These are phyloP conservation scores for Hyaloperonospora arabidopsidis DNA, from an alignment of 352 stramenopile species.

Conservation along the genomic window DNA sequence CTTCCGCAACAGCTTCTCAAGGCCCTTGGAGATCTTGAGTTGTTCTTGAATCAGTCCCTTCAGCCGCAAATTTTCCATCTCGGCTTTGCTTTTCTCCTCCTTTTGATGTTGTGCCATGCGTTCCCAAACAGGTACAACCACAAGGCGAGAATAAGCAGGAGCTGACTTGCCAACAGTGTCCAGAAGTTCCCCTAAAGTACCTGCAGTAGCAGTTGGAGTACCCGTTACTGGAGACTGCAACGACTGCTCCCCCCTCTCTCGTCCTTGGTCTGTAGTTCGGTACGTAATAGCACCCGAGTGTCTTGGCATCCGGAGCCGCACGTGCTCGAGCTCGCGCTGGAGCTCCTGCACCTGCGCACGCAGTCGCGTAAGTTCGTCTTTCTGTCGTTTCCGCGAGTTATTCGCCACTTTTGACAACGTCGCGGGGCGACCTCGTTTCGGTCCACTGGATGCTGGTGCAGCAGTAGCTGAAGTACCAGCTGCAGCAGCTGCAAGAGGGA, in stretches of 20 bases:
- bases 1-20: constrained; percentile 51
- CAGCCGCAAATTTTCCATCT: constrained; percentile 63
- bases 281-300: constrained; percentile 3
- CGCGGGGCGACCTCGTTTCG: constrained; percentile 12
- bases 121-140: constrained; percentile 42
- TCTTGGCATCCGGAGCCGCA: constrained; percentile 23
- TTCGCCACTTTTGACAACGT: constrained; percentile 21
- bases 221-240: constrained; percentile 14
- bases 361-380: constrained; percentile 43
- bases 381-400: constrained; percentile 48
- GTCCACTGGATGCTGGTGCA: constrained; percentile 3
- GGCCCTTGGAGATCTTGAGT: constrained; percentile 46
- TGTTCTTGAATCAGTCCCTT: constrained; percentile 49
- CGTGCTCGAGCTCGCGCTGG: constrained; percentile 39
- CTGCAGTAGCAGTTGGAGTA: constrained; percentile 5
- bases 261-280: not conserved
- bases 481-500: not conserved
- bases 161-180: constrained; percentile 14
- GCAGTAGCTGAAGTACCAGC: not conserved
- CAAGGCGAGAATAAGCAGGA: constrained; percentile 4
- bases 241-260: constrained; percentile 2
- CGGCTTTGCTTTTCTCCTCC: constrained; percentile 53
- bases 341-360: constrained; percentile 53
- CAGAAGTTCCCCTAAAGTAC: not conserved
- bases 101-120: constrained; percentile 59